Evolutionary conservation across 75 land plant species (phyloP), one percentile per base, ranked within the genome.

Genomic region (Larix kaempferi): DNA sequence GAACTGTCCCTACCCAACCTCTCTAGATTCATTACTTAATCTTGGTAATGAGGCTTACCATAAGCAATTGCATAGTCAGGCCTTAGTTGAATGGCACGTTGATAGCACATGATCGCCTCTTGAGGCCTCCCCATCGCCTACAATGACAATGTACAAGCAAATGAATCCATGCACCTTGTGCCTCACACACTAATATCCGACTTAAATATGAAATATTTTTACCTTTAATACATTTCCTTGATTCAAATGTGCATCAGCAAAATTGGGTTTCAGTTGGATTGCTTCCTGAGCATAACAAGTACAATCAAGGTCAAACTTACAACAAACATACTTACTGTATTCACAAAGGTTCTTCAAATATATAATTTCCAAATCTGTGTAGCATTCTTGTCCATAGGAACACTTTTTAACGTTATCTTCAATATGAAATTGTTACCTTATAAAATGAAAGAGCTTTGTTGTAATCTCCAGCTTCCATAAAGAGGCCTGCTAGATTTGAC

Each of bases 161-260:
- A 56, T 56, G 29, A 72, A 19, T 6, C 63, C 73, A 19, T 37
- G 59, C 57, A 77, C 10, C 74, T 75, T 63, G 63, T 17, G 66
- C 75, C n/a, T 77, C 78, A 62, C 29, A 12, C 15, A 71, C 49
- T 49, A 60, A 73, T 44, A 35, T 55, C 21, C 60, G 78, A 52
- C 80, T 76, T 23, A 76, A 27, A 19, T 4, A 76, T 64, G 76
- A 79, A 64, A 26, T 80, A 26, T 59, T 22, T 87, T 82, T 82
- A 98, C 99, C 97, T 98, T 98, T 56, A 91, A 86, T 5, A 92
- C 91, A 90, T 93, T 98, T 29, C 98, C 99, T 76, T 85, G 86
- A 71, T 95, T 98, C 74, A 95, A 69, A 57, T 87, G 88, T 27
- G 98, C 99, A 88, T 98, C 99, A 62, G 94, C 81, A 85, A 95